Evolutionary conservation across 495 filamentous ascomycete species (phyloP), one percentile per base, ranked within the genome.

Genomic region (Penicillium angulare): DNA sequence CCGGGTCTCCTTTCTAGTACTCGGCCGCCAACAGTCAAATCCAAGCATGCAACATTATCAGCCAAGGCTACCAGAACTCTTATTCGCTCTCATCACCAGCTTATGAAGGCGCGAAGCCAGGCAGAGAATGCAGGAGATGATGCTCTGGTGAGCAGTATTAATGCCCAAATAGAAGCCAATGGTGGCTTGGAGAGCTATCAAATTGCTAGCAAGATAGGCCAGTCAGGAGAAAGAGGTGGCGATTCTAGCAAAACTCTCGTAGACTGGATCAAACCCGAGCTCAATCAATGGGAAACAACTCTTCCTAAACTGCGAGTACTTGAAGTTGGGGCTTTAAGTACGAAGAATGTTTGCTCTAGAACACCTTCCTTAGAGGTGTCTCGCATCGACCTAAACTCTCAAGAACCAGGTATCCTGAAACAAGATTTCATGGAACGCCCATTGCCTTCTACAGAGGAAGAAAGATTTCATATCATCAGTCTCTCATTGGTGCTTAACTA

Each of bases 401-500:
- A 92, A 55, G 83, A 84, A 44, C 76, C 85, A 0, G 84, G 82
- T 2, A 97, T 99, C 51, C 57, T 81, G 51, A 78, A 90, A 63
- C 91, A 97, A 62, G 89, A 99, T 67, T 97, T 99, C 59, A 97
- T 99, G 92, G 71, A 88, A 61, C 76, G 89, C 27, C 88, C 91
- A 6, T 67, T 93, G 15, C 92, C 92, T 0, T 46, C 43, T 7
- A 59, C 70, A 42, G 74, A 79, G 24, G 66, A 72, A 0, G 85
- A 92, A 35, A 71, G 69, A 23, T 97, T 97, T 62, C 86, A 99
- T 63, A 76, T 96, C 35, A 85, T 99, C 60, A 93, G 88, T 53
- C 79, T 99, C n/a, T 95, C 89, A 1, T 74, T 99, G 42, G 95
- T 99, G 7, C 77, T 99, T 17, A 99, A 99, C 68, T 99, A 88